phyloP scores from a whole-genome alignment of 345 rosid genomes.

The Lumnitzera littorea region DNA sequence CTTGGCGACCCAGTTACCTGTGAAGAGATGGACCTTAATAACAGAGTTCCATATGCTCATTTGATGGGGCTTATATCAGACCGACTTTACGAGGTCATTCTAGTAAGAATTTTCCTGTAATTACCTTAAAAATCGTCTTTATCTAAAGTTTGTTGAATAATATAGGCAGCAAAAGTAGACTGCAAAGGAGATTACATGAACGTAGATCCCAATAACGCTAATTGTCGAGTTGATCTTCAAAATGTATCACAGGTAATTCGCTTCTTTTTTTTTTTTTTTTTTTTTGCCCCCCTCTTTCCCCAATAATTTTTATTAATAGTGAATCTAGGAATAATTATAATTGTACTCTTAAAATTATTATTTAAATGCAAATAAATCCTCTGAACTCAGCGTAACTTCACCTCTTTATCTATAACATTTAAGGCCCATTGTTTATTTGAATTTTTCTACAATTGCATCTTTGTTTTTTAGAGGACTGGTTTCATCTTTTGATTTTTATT shows the following conservation, averaged over 20 bases:
- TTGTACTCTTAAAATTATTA: too few relatives aligned
- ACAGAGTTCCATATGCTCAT: conserved; percentile 13
- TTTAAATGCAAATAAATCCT: too few relatives aligned
- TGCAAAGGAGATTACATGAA: conserved; percentile 21
- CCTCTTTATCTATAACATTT: too few relatives aligned
- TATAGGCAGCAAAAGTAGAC: conserved; percentile 7
- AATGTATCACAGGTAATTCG: conserved; percentile 5
- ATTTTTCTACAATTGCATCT: too few relatives aligned
- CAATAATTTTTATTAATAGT: too few relatives aligned
- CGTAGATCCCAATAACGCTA: conserved; percentile 8
- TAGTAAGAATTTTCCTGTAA: background rate
- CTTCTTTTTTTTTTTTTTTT: background rate
- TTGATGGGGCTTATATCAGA: conserved; percentile 6
- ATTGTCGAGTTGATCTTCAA: conserved; percentile 5
- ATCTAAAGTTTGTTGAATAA: background rate
- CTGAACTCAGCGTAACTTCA: too few relatives aligned
- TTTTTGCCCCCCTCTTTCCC: background rate
- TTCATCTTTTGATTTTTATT: too few relatives aligned
- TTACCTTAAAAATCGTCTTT: background rate
- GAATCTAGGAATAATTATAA: too few relatives aligned
- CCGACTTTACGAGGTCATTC: conserved; percentile 21
- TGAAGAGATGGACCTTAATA: background rate
- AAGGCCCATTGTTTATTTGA: too few relatives aligned
- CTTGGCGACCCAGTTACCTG: conserved; percentile 25
- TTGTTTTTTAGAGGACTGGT: too few relatives aligned